Conservation (phyloP, 2,329 filamentous ascomycete species). For the Ophiostoma australiae region DNA sequence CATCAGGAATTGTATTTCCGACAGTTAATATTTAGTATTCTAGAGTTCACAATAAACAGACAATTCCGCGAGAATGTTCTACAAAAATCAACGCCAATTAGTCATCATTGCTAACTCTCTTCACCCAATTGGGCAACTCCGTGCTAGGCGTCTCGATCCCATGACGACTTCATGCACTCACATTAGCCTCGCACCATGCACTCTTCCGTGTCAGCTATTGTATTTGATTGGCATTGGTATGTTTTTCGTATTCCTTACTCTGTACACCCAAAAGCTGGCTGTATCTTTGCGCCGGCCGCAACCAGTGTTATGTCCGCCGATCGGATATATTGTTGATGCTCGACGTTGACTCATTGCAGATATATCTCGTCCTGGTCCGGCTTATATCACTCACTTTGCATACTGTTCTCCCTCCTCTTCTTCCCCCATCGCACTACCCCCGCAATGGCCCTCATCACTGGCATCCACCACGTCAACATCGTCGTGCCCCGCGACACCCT, state of each 20-base stretch:
- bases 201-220: not conserved
- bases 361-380: not conserved
- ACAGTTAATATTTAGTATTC: too few species aligned
- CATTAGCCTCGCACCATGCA: not conserved
- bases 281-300: not conserved
- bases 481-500: slow-evolving; percentile 52
- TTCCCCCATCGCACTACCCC: not conserved
- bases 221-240: not conserved
- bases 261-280: too few species aligned
- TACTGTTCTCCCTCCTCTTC: not conserved
- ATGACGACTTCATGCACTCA: not conserved
- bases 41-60: too few species aligned
- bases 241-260: not conserved
- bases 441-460: slow-evolving; percentile 29
- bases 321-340: slow-evolving; percentile 3
- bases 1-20: too few species aligned
- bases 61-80: too few species aligned
- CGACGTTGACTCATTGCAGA: not conserved
- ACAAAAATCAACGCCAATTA: not conserved
- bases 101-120: not conserved
- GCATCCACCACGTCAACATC: slow-evolving; percentile 50
- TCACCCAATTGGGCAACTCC: slow-evolving; percentile 6
- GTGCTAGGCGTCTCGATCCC: slow-evolving; percentile 5
- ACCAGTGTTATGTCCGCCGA: not conserved
- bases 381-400: too few species aligned